phyloP scores from a whole-genome alignment of 78 protist species.

The Emiliania huxleyi region DNA sequence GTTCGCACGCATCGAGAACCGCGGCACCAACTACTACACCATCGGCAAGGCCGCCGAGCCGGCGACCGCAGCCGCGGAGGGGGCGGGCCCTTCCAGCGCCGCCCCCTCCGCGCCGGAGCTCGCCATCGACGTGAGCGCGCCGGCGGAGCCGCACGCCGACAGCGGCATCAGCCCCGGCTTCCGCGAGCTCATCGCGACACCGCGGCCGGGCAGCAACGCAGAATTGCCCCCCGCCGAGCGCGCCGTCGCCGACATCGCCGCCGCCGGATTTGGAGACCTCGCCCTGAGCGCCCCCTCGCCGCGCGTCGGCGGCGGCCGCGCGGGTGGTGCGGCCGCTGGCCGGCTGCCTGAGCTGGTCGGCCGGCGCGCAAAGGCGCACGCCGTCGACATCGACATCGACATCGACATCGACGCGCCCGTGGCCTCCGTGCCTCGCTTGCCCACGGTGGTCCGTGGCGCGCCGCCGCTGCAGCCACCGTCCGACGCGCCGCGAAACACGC shows the following conservation, averaged over 20 bases:
- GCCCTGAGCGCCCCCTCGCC: not conserved
- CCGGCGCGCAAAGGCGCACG: not conserved
- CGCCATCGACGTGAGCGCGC: not conserved
- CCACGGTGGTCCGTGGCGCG: not conserved
- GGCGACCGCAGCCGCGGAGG: not conserved
- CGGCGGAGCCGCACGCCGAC: not conserved
- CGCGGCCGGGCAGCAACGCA: too few species aligned
- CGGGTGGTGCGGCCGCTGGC: not conserved
- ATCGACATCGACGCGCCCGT: not conserved
- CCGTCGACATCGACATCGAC: not conserved
- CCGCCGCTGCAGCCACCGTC: not conserved
- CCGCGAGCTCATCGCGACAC: not conserved
- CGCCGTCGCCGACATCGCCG: too few species aligned
- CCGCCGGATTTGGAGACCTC: not conserved
- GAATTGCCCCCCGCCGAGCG: too few species aligned
- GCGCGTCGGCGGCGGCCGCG: not conserved
- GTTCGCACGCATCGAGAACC: not conserved
- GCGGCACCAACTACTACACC: not conserved
- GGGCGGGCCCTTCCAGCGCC: not conserved
- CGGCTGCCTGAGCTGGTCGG: not conserved
- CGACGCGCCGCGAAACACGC: not conserved
- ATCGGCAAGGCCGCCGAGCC: not conserved
- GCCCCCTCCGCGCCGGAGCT: not conserved
- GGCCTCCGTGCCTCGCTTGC: too few species aligned
- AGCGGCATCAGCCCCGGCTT: not conserved